Percentiles rank a stretch among this genome's conserved stretches.
phyloP scores from a whole-genome alignment of 2,329 filamentous ascomycete species.

The Bimuria novae-zelandiae region DNA sequence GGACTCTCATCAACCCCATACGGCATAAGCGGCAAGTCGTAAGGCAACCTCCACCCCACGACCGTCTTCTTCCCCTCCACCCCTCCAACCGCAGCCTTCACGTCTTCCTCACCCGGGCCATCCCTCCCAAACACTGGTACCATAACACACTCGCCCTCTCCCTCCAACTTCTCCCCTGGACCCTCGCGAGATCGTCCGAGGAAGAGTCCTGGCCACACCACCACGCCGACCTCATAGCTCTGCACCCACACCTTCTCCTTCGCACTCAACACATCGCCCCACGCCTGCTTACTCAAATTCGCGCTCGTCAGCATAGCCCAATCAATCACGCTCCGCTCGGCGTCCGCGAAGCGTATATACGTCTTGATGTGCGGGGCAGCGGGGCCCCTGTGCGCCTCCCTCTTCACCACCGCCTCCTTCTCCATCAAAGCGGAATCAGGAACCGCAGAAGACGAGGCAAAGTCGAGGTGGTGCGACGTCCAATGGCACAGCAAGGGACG shows the following conservation, averaged over 20 bases:
- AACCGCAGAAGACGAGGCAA: background rate
- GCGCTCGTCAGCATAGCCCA: slow-evolving; percentile 90
- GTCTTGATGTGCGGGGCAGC: slow-evolving; percentile 91
- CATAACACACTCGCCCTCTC: slow-evolving; percentile 57
- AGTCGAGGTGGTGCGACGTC: too few species aligned
- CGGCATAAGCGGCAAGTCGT: slow-evolving; percentile 72
- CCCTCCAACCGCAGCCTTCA: background rate
- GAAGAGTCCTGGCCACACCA: slow-evolving; percentile 74
- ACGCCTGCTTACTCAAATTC: slow-evolving; percentile 88
- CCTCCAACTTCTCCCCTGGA: too few species aligned
- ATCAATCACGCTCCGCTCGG: slow-evolving; percentile 61
- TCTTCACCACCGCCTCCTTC: background rate
- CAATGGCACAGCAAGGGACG: slow-evolving; percentile 74
- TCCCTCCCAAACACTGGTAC: slow-evolving; percentile 70
- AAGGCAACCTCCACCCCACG: slow-evolving; percentile 80
- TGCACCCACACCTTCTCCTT: slow-evolving; percentile 69
- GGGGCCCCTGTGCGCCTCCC: slow-evolving; percentile 46
- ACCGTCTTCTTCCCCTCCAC: slow-evolving; percentile 35
- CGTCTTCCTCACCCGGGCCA: slow-evolving; percentile 43
- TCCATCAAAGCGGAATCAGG: too few species aligned
- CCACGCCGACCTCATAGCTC: slow-evolving; percentile 82
- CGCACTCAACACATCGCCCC: slow-evolving; percentile 68
- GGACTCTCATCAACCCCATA: slow-evolving; percentile 70
- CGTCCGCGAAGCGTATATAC: slow-evolving; percentile 69
- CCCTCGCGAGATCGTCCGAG: too few species aligned